A percentile compares a stretch with the other conserved stretches of the same genome.
Conservation (phyloP, 805 yeast species). For the Phaffomyces thermotolerans region DNA sequence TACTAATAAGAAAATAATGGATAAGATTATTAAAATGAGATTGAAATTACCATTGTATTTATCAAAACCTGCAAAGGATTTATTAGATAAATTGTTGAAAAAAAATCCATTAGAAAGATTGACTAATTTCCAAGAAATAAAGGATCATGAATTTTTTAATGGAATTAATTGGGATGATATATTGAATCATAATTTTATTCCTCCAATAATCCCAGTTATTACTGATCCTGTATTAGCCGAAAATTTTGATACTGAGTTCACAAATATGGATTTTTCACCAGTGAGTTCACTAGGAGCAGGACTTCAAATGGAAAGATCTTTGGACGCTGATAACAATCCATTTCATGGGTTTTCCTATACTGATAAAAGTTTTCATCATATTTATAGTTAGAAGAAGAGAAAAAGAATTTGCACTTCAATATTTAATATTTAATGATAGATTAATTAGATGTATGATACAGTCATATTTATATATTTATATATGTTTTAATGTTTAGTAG, state of each 20-base stretch:
- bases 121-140: constrained; percentile 49
- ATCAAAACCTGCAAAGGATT: constrained; percentile 73
- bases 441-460: constrained; percentile 26
- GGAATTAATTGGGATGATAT: constrained; percentile 63
- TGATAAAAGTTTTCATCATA: constrained; percentile 19
- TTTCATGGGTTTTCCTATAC: constrained; percentile 43
- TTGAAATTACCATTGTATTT: constrained; percentile 67
- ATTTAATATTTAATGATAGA: not conserved
- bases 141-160: constrained; percentile 69
- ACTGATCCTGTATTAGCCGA: constrained; percentile 81
- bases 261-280: constrained; percentile 48
- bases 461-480: constrained; percentile 24
- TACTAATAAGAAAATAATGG: constrained; percentile 66
- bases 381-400: constrained; percentile 11
- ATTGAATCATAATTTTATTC: constrained; percentile 38
- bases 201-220: constrained; percentile 79
- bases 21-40: constrained; percentile 65
- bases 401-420: not conserved
- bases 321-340: constrained; percentile 11
- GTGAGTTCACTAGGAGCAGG: constrained; percentile 18
- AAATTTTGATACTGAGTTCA: constrained; percentile 75
- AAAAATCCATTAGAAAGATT: constrained; percentile 64
- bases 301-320: constrained; percentile 6
- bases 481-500: no score
- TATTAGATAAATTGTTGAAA: constrained; percentile 55